These are phyloP conservation scores for Medicago arabica DNA, from an alignment of 306 rosid genomes.

Conservation along the genomic window DNA sequence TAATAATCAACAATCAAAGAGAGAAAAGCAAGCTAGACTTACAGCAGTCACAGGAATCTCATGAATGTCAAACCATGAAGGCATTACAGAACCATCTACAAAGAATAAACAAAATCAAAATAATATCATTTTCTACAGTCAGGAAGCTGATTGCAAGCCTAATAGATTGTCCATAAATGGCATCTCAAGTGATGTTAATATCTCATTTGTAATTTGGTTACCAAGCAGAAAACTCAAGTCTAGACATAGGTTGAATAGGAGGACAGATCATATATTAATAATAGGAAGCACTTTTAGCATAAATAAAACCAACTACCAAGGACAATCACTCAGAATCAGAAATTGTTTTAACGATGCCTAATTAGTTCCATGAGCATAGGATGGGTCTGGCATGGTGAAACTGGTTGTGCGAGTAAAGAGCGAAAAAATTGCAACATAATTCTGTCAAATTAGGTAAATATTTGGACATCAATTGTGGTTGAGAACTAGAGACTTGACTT, in stretches of 20 bases:
- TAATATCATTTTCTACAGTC: conserved; percentile 32
- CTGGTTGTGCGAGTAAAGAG: background rate
- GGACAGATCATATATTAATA: background rate
- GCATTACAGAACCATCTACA: conserved; percentile 78
- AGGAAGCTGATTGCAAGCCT: background rate
- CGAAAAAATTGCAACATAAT: background rate
- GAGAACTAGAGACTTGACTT: background rate
- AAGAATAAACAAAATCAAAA: conserved; percentile 38
- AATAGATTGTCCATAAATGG: background rate
- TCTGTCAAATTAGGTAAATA: background rate
- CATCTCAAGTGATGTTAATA: background rate
- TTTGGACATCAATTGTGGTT: background rate
- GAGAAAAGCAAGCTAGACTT: conserved; percentile 47
- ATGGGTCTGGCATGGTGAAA: background rate
- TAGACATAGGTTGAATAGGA: background rate
- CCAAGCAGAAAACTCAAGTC: conserved; percentile 13
- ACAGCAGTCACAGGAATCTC: conserved; percentile 84
- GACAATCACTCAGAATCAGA: background rate
- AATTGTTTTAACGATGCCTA: background rate
- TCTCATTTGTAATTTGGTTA: background rate
- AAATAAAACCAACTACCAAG: background rate
- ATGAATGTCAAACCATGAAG: conserved; percentile 89
- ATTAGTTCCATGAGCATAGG: background rate
- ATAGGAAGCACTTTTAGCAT: background rate
- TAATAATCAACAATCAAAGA: background rate